Evolutionary conservation across 208 protist species (phyloP).

Genomic region (Wallacemonas rigidus): DNA sequence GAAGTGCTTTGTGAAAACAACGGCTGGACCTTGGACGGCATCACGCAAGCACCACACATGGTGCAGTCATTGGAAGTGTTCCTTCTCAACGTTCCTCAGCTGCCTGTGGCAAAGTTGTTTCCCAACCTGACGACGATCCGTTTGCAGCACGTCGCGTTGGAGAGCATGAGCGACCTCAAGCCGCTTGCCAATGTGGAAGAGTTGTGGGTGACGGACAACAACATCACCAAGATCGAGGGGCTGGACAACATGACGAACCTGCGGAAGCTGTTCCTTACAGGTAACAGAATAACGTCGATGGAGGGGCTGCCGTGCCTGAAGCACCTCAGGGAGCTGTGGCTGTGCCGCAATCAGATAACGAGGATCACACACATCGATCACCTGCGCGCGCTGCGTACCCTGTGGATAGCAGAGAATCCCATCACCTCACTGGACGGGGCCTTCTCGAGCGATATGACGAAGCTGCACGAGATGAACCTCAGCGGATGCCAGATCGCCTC

Average conservation of each 20-base stretch:
- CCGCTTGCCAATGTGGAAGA: conserved; percentile 75
- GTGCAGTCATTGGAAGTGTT: conserved; percentile 85
- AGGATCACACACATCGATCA: conserved; percentile 47
- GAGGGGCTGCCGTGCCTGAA: conserved; percentile 68
- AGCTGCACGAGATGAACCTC: conserved; percentile 91
- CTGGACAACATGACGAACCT: conserved; percentile 73
- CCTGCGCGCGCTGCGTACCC: conserved; percentile 58
- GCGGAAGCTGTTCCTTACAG: conserved; percentile 77
- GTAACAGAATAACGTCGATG: conserved; percentile 84
- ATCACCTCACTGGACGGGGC: conserved; percentile 54
- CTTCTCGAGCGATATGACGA: conserved; percentile 45
- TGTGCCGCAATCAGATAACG: conserved; percentile 71
- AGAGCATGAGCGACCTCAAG: conserved; percentile 71
- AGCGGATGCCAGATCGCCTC: conserved; percentile 80
- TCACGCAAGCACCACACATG: conserved; percentile 51
- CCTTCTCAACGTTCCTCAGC: conserved; percentile 60
- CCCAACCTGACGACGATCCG: conserved; percentile 76
- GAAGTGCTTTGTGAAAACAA: conserved; percentile 80
- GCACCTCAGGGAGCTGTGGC: conserved; percentile 80
- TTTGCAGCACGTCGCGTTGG: conserved; percentile 74
- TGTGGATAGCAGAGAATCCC: conserved; percentile 86
- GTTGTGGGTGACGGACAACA: conserved; percentile 91
- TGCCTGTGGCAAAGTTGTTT: conserved; percentile 73
- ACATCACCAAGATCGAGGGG: conserved; percentile 74
- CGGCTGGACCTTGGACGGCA: conserved; percentile 75